These are phyloP conservation scores for Fusarium verticillioides DNA, from an alignment of 2,329 filamentous ascomycete species.

Conservation along the genomic window DNA sequence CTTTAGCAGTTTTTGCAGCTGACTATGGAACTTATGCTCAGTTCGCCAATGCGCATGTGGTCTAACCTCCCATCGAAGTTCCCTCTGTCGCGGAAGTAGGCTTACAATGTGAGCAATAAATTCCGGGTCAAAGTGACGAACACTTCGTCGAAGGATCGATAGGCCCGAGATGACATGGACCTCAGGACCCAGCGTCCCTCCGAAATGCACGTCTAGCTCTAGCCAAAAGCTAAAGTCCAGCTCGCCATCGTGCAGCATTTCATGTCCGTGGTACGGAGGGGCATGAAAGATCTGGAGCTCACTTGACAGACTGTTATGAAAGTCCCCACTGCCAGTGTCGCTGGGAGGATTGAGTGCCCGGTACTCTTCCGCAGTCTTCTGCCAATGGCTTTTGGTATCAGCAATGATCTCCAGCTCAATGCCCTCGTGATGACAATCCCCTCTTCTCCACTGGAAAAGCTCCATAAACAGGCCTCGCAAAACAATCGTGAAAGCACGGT, in stretches of 20 bases:
- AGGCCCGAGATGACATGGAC: neutral
- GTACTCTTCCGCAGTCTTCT: neutral
- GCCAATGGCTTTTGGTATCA: neutral
- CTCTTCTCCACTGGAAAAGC: neutral
- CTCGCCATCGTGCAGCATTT: neutral
- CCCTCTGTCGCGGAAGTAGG: neutral
- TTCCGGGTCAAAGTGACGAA: neutral
- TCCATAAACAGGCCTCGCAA: neutral
- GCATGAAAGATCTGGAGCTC: neutral
- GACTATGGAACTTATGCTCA: neutral
- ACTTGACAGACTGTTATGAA: neutral
- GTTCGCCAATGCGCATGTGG: neutral
- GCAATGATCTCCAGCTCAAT: neutral
- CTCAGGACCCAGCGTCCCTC: neutral
- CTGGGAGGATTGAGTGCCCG: neutral
- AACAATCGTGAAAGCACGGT: neutral
- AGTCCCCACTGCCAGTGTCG: fast-evolving
- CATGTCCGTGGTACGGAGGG: neutral
- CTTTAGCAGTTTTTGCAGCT: neutral
- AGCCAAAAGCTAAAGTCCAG: neutral
- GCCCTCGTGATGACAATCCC: neutral
- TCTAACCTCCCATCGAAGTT: neutral
- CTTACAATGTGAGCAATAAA: neutral
- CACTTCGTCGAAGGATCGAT: neutral
- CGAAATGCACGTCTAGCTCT: neutral